Base-by-base conservation (phyloP, 768 basidiomycete genomes). In the Suillus luteus region DNA sequence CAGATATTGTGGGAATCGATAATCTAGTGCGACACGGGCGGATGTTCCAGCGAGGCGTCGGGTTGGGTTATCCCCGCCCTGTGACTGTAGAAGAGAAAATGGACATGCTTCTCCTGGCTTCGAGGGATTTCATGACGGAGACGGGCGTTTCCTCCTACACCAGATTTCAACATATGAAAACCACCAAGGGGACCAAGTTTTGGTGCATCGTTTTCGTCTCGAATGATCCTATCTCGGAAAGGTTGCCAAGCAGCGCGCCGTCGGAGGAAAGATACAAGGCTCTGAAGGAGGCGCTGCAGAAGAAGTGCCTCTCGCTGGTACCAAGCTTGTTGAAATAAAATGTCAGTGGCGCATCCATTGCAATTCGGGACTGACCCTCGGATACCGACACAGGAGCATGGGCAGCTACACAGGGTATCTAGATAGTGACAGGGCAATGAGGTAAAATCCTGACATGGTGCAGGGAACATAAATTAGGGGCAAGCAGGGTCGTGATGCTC, bases 401-500 rank as follows among this genome's bases (percentile, higher is more conserved):
- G 4, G 11, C 27, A 27, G 49, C 24, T 27, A 17, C 49, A 51
- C 15, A 4, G 9, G 17, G 27, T 31, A 31, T 31, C 27, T 31
- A 31, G 51, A 52, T 52, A 31, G 51, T 52, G 51, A 52, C 27
- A 52, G 27, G 51, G 51, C 51, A 52, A 31, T 8, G 15, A 57
- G 14, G 55, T 40, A 4, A 57, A 40, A 24, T 4, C 37, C 3
- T 38, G 22, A 14, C 15, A 51, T 4, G 12, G n/a, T 22, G 35
- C 8, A 37, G 8, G 14, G 10, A 40, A 40, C n/a, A 31, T 31
- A 8, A n/a, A 12, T 49, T 49, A 52, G 51, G 55, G 55, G 33
- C 52, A 22, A 5, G 7, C 19, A 55, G 37, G 9, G 27, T 52
- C 55, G 35, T 24, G 15, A 37, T 24, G 15, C 55, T 40, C 37